phyloP scores from a whole-genome alignment of 371 early-diverging fungal genomes.

The Mortierella sp. region DNA sequence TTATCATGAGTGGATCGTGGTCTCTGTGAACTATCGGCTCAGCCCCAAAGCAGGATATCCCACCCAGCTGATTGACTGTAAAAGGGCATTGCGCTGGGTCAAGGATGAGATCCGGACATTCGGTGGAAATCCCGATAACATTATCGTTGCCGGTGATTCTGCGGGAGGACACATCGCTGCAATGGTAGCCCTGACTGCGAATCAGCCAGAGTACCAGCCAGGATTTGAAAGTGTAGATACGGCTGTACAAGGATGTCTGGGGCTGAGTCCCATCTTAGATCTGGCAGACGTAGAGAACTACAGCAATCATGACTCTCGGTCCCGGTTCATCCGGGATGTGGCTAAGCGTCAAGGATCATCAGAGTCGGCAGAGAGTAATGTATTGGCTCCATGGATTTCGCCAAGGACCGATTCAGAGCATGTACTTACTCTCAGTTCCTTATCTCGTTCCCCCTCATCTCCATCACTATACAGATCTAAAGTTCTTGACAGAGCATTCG shows the following conservation, averaged over 20 bases:
- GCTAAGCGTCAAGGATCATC: conserved; percentile 42
- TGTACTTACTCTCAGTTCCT: no score
- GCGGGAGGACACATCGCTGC: conserved; percentile 79
- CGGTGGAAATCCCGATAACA: conserved; percentile 79
- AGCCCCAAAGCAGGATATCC: conserved; percentile 67
- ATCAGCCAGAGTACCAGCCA: conserved; percentile 71
- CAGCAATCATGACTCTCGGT: conserved; percentile 29
- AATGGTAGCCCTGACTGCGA: conserved; percentile 71
- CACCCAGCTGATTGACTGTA: conserved; percentile 75
- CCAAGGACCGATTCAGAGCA: no score
- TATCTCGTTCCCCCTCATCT: not conserved
- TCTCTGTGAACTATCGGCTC: conserved; percentile 76
- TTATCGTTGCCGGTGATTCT: conserved; percentile 75
- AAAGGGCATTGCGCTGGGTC: conserved; percentile 82
- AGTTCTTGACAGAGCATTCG: conserved; percentile 60
- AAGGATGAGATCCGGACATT: conserved; percentile 68
- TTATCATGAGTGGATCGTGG: conserved; percentile 69
- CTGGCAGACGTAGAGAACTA: conserved; percentile 38
- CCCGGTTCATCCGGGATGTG: conserved; percentile 56
- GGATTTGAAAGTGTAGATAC: conserved; percentile 80
- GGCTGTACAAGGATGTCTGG: conserved; percentile 65
- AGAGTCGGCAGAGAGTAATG: conserved; percentile 42
- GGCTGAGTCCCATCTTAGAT: conserved; percentile 63
- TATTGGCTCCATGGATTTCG: no score
- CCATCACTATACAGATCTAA: conserved; percentile 32